Evolutionary conservation across 2,329 filamentous ascomycete genomes (phyloP), one percentile per base, ranked within the genome.

Genomic region (Periconia macrospinosa): DNA sequence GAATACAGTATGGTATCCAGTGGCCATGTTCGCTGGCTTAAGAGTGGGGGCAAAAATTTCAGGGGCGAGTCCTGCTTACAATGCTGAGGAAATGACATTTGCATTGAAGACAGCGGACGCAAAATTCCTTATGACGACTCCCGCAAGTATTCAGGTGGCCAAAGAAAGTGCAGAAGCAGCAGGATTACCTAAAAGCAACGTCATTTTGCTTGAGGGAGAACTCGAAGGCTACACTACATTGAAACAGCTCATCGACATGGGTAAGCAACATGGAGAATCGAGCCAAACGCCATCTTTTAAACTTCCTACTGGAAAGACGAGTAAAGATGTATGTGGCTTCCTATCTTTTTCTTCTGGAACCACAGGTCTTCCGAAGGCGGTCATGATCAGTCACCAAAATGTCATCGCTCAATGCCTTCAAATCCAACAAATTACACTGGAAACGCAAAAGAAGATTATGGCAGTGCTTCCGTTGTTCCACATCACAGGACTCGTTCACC

Each of bases 1-100:
- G 19, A 89, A 89, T 62, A 85, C 82, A 10, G 82, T 88, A 49
- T 88, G 84, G 84, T 88, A 87, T 61, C 85, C 86, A 0, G 81
- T 87, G 6, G 84, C 82, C 14, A 83, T 87, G 77, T 79, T 84
- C 52, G 80, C 81, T 0, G 79, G 80, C 1, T 73, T 85, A 8
- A 78, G 81, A 13, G 78, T 76, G 6, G 82, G 78, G 58, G 85
- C 81, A 9, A 78, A 84, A 30, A 82, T 87, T 1, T 84, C 80
- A 2, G 86, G 86, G 1, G 86, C 85, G 0, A 84, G 79, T 15
- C 86, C 86, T 0, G 86, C 85, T 0, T 89, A 88, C 69, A 87
- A 83, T 52, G 77, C 83, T 15, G 86, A 89, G 47, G 86, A 89
- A 60, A 87, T 89, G 83, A 81, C 79, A 1, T 87, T 87, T 67